Evolutionary conservation across 495 filamentous ascomycete genomes (phyloP).

Genomic region (Pyronema domesticum): DNA sequence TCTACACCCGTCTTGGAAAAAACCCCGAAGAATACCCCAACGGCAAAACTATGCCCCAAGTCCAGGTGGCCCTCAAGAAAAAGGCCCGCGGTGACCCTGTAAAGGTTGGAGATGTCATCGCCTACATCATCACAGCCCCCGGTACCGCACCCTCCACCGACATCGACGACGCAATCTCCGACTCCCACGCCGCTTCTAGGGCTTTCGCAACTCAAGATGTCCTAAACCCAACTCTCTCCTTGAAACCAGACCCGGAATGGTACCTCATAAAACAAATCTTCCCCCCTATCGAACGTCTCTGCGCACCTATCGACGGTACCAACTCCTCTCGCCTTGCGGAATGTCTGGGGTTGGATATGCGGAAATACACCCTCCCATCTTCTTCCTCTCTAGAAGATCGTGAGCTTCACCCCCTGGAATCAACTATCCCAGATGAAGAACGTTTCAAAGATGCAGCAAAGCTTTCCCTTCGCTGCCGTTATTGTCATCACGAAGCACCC

Average conservation of each 20-base stretch:
- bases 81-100: slow-evolving; percentile 72
- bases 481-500: slow-evolving; percentile 49
- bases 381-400: slow-evolving; percentile 35
- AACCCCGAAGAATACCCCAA: slow-evolving; percentile 84
- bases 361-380: slow-evolving; percentile 62
- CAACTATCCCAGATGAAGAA: slow-evolving; percentile 71
- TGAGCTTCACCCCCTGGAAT: slow-evolving; percentile 74
- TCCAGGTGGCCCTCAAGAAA: slow-evolving; percentile 80
- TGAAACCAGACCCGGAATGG: slow-evolving; percentile 57
- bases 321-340: slow-evolving; percentile 75
- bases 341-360: slow-evolving; percentile 76
- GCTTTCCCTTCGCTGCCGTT: slow-evolving; percentile 59
- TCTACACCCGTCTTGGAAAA: slow-evolving; percentile 94
- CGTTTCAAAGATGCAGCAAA: slow-evolving; percentile 68
- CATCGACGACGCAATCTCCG: slow-evolving; percentile 32
- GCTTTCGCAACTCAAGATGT: slow-evolving; percentile 78
- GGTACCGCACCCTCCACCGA: slow-evolving; percentile 26
- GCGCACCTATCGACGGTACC: slow-evolving; percentile 84
- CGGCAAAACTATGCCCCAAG: slow-evolving; percentile 85
- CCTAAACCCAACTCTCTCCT: slow-evolving; percentile 47
- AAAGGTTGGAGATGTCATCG: slow-evolving; percentile 85
- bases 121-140: slow-evolving; percentile 77
- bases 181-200: slow-evolving; percentile 49
- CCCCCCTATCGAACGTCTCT: slow-evolving; percentile 93
- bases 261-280: slow-evolving; percentile 98